A percentile compares a stretch with the other conserved stretches of the same genome.
Conservation (phyloP, 106 monocot genomes). For the Xerophyta viscosa region DNA sequence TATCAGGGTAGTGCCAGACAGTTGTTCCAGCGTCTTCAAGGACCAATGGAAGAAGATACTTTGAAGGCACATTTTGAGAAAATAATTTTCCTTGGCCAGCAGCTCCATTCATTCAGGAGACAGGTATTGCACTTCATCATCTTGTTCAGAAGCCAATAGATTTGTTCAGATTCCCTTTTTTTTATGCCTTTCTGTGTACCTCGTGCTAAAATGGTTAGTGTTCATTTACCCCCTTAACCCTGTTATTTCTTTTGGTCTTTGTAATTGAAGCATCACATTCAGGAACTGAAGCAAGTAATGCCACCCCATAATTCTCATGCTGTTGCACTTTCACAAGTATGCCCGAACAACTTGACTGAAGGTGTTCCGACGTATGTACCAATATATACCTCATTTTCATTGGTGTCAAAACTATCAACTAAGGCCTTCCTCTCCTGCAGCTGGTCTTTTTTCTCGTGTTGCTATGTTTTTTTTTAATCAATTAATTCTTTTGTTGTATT, state of each 20-base stretch:
- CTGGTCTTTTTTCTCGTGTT: not conserved
- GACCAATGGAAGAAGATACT: constrained; percentile 91
- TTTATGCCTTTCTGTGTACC: no score
- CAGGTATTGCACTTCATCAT: constrained; percentile 28
- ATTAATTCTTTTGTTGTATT: constrained; percentile 1
- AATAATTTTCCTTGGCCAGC: constrained; percentile 64
- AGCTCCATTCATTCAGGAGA: constrained; percentile 42
- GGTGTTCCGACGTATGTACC: constrained; percentile 47
- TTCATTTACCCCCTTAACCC: no score
- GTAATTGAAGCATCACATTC: constrained; percentile 45
- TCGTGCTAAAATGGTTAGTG: no score
- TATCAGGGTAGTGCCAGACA: constrained; percentile 92
- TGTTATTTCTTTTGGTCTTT: constrained; percentile 12
- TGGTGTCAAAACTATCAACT: not conserved
- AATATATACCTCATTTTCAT: not conserved
- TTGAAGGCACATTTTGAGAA: constrained; percentile 88
- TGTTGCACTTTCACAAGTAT: constrained; percentile 66
- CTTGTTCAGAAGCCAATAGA: no score
- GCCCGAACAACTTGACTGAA: constrained; percentile 68
- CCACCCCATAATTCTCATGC: constrained; percentile 71
- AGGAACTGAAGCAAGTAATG: constrained; percentile 48
- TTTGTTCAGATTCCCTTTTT: no score
- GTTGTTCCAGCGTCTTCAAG: constrained; percentile 87
- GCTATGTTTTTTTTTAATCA: not conserved
- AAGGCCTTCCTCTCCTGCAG: no score